These are phyloP conservation scores for Cairneyella variabilis DNA, from an alignment of 495 filamentous ascomycete species.

Conservation along the genomic window DNA sequence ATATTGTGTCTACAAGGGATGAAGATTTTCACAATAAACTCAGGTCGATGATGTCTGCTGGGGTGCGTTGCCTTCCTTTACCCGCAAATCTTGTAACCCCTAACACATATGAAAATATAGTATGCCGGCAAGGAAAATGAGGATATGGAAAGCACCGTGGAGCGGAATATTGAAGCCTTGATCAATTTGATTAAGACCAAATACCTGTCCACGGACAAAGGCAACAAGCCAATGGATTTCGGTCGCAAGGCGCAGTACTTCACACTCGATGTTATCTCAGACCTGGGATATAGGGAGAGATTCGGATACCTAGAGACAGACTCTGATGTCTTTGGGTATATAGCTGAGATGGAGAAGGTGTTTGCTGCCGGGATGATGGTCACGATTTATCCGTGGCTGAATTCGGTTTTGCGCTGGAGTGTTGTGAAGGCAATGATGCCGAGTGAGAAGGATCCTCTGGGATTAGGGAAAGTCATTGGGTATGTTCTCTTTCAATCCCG, in stretches of 20 bases:
- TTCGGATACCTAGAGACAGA: conserved; percentile 39
- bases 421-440: conserved; percentile 38
- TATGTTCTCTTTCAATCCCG: conserved; percentile 8
- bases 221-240: conserved; percentile 36
- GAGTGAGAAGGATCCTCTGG: conserved; percentile 45
- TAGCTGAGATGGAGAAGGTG: conserved; percentile 16
- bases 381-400: not conserved
- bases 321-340: conserved; percentile 37
- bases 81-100: not conserved
- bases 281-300: conserved; percentile 37
- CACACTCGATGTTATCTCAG: conserved; percentile 44
- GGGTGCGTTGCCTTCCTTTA: conserved; percentile 5
- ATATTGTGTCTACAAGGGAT: conserved; percentile 31
- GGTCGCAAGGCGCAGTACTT: conserved; percentile 37
- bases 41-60: conserved; percentile 31
- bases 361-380: not conserved
- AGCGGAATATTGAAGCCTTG: conserved; percentile 28
- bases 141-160: conserved; percentile 30
- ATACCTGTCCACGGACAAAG: conserved; percentile 24
- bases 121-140: conserved; percentile 41
- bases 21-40: conserved; percentile 30
- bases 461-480: conserved; percentile 49
- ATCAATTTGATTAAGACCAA: conserved; percentile 29
- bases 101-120: conserved; percentile 5
- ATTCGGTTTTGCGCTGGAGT: conserved; percentile 31